Percentiles rank a stretch among this genome's conserved stretches.
phyloP scores from a whole-genome alignment of 306 rosid genomes.

The apple (Malus domestica) region DNA sequence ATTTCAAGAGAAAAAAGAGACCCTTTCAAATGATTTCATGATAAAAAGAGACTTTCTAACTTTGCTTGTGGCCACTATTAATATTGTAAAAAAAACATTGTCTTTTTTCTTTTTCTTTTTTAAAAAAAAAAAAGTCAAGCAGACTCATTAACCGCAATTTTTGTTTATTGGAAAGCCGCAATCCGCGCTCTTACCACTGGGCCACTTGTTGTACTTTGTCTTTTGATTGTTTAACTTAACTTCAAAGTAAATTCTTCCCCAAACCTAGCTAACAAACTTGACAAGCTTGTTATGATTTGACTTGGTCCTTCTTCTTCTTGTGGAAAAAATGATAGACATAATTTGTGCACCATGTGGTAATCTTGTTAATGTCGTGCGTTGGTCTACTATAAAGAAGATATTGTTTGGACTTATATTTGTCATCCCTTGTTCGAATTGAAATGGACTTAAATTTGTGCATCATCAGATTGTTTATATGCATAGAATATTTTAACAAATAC shows the following conservation, averaged over 20 bases:
- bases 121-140: too few relatives aligned
- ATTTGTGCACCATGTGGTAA: not conserved
- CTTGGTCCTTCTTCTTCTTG: not conserved
- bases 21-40: not conserved
- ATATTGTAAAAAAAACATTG: not conserved
- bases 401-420: too few relatives aligned
- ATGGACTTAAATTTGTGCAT: too few relatives aligned
- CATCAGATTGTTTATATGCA: too few relatives aligned
- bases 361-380: not conserved
- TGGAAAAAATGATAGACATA: not conserved
- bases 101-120: not conserved
- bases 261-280: not conserved
- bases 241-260: not conserved
- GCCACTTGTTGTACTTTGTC: not conserved
- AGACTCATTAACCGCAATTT: too few relatives aligned
- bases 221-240: not conserved
- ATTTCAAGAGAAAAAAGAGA: not conserved
- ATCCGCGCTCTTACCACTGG: too few relatives aligned
- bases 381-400: not conserved
- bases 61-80: not conserved
- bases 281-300: not conserved
- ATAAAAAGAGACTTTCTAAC: not conserved
- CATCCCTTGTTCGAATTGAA: too few relatives aligned
- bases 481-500: too few relatives aligned
- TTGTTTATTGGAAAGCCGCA: fast-evolving